Base-by-base conservation (phyloP, 495 filamentous ascomycete genomes). In the Xylaria castorea region DNA sequence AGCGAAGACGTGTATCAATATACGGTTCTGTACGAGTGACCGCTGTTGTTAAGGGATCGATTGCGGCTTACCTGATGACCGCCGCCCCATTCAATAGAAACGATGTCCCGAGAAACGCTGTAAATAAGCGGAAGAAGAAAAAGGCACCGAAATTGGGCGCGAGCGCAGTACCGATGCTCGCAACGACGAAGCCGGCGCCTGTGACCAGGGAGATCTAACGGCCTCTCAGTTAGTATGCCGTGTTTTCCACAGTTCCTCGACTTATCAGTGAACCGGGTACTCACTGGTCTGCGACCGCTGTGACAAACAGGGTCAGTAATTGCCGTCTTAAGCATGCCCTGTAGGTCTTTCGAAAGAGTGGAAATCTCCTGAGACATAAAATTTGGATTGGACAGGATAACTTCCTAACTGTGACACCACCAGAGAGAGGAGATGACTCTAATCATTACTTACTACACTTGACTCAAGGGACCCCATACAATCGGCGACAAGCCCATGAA, bases 31-130 rank as follows among this genome's bases (percentile, higher is more conserved):
- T 40, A 46, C 7, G 27, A 18, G 18, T 22, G 38, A 16, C 18
- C 16, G 32, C 30, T 63, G 22, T 20, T 16, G 22, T 44, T 30
- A 32, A n/a, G 64, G 38, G 20, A 27, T 42, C 36, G 60, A 32
- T 70, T 36, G 40, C 44, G 38, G 65, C 80, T 76, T 73, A 84
- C 82, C 79, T 78, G 60, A 94, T 87, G 57, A 87, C 88, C 22
- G 90, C 88, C 11, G 87, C 88, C 5, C 91, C 91, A 57, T 92
- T 85, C 2, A 89, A 85, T 57, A 92, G 82, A 75, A 92, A 92
- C 0, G 89, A 87, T 0, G 91, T 94, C 22, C 92, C 91, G 82
- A 92, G 89, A 72, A 91, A 92, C 2, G 91, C 91, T 8, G 90
- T 91, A 34, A 93, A 81, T 64, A 90, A 82, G 0, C 92, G 88